Evolutionary conservation across 2,329 filamentous ascomycete genomes (phyloP), one percentile per base, ranked within the genome.

Genomic region (Xylaria polymorpha): DNA sequence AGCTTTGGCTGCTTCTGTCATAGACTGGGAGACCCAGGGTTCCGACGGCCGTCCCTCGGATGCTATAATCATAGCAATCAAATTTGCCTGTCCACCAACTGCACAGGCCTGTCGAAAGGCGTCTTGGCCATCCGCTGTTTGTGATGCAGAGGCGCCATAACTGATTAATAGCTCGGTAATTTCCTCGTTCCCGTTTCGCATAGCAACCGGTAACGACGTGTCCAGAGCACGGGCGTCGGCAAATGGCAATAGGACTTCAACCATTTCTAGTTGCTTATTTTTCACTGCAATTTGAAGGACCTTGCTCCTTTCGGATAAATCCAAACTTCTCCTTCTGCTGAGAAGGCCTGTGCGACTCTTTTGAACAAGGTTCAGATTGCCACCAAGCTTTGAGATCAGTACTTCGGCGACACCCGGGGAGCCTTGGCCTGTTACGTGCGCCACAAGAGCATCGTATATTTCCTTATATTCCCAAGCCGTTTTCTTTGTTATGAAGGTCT

Each of bases 391-490:
- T 3, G 77, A 79, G 37, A 89, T 83, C 29, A 89, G 80, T 0
- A 85, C 85, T 73, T 88, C 85, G n/a, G 85, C 87, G 4, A 89
- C 83, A 9, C 84, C 87, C 0, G 87, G 82, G 0, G 85, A 83
- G 14, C 86, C 86, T 18, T 77, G 78, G 56, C 83, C 85, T 43
- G 80, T 77, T 65, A 89, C 81, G 73, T 87, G 86, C 50, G 80
- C 78, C 56, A 84, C 79, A 61, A 89, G 80, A 15, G 84, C 83
- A 58, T 85, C 83, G 59, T 88, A 84, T 22, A 88, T 82, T 70
- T 88, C 84, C 51, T 81, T 83, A 12, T 85, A 81, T 35, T 88
- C 85, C 83, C 84, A 87, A 50, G 80, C 75, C 74, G 87, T 87
- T 72, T 81, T 84, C 69, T 82, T 85, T 69, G 81, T 83, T 0